Conservation (phyloP, 345 rosid genomes). For the Citrus cavaleriei region DNA sequence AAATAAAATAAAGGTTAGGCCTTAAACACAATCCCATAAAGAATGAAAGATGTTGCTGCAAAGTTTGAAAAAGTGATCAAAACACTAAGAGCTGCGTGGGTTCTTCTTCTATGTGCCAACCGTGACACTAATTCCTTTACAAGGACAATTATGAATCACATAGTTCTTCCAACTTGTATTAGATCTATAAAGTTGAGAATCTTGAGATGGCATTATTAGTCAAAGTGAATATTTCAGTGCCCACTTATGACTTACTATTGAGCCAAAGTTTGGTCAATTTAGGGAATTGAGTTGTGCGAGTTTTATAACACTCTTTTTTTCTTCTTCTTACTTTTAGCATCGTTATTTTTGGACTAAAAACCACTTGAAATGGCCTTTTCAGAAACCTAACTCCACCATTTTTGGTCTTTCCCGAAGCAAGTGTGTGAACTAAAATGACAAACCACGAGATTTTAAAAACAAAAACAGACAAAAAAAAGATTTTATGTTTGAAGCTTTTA, state of each 20-base stretch:
- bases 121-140: background rate
- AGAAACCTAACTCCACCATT: background rate
- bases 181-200: background rate
- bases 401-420: background rate
- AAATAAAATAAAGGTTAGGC: constrained; percentile 1
- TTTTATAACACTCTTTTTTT: no score
- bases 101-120: background rate
- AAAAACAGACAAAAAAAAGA: no score
- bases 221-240: background rate
- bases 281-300: background rate
- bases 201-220: background rate
- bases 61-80: background rate
- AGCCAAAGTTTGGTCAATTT: background rate
- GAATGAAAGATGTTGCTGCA: background rate
- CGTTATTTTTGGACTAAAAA: background rate
- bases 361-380: background rate
- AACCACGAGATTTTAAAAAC: background rate
- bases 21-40: background rate
- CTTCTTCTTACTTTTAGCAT: background rate
- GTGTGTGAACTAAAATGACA: background rate
- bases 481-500: background rate
- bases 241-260: background rate
- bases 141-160: background rate
- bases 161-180: background rate
- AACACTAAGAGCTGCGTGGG: background rate